A percentile compares a stretch with the other conserved stretches of the same genome.
Evolutionary conservation across 805 yeast genomes (phyloP).

Genomic region (Kregervanrija delftensis): DNA sequence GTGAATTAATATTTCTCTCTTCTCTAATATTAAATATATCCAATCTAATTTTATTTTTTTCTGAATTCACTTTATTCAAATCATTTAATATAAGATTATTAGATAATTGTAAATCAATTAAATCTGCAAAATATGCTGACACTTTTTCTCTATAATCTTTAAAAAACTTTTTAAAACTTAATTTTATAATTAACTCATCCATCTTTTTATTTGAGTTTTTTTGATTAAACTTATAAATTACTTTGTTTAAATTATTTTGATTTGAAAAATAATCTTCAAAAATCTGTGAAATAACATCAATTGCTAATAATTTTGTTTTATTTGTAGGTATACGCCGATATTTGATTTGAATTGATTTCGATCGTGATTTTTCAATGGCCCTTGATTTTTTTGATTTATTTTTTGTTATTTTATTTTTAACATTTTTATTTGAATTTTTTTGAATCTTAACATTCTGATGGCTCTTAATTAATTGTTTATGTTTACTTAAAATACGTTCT

Average conservation of each 20-base stretch:
- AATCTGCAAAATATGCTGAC: constrained; percentile 23
- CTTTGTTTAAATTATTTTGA: constrained; percentile 10
- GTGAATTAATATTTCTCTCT: constrained; percentile 18
- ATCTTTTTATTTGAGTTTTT: background rate
- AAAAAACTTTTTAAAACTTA: constrained; percentile 8
- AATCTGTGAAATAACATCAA: constrained; percentile 29
- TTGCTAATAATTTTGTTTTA: constrained; percentile 21
- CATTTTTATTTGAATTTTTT: background rate
- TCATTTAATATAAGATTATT: constrained; percentile 28
- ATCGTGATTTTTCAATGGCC: background rate
- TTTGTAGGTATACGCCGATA: constrained; percentile 24
- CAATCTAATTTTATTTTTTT: constrained; percentile 25
- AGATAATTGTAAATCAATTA: constrained; percentile 30
- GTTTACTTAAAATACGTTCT: background rate
- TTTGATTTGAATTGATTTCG: constrained; percentile 13
- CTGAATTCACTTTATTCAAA: constrained; percentile 21
- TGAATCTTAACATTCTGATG: background rate
- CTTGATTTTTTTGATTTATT: constrained; percentile 1
- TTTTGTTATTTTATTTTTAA: constrained; percentile 7
- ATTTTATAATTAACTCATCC: background rate
- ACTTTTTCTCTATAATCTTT: constrained; percentile 18
- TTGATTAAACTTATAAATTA: background rate
- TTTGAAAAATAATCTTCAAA: constrained; percentile 23
- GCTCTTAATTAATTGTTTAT: background rate
- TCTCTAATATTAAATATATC: constrained; percentile 24